Evolutionary conservation across 2,329 filamentous ascomycete species (phyloP).

Genomic region (Sporothrix humicola): DNA sequence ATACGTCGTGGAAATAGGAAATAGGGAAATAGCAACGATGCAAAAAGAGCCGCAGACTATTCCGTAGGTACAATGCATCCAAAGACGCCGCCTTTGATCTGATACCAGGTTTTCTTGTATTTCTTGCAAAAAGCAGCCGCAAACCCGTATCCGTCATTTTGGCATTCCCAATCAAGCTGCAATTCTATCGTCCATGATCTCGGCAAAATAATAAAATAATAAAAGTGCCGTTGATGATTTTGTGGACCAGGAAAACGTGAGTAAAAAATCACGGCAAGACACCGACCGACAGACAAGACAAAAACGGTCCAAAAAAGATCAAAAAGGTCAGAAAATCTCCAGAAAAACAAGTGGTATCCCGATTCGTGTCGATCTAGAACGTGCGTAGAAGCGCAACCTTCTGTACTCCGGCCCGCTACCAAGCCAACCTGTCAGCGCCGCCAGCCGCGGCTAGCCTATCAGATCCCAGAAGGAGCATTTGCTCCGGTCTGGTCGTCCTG

Average conservation of each 20-base stretch:
- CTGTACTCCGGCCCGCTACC: conserved; percentile 29
- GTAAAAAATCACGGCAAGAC: background rate
- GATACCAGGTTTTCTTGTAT: too few relatives aligned
- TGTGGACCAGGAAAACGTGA: background rate
- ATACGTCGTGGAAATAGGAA: too few relatives aligned
- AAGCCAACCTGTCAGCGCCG: conserved; percentile 32
- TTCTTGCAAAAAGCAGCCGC: too few relatives aligned
- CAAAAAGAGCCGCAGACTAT: too few relatives aligned
- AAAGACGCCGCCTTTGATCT: too few relatives aligned
- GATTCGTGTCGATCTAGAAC: conserved; percentile 26
- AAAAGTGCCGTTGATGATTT: too few relatives aligned
- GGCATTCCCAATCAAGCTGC: background rate
- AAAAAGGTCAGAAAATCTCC: background rate
- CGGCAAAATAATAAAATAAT: background rate
- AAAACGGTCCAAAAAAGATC: background rate
- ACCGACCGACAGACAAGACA: background rate
- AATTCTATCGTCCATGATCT: background rate
- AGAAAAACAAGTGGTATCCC: background rate
- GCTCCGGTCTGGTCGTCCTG: conserved; percentile 33
- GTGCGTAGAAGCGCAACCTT: background rate
- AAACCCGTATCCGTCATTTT: too few relatives aligned
- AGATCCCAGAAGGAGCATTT: conserved; percentile 35
- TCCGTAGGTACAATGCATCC: too few relatives aligned
- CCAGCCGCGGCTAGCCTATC: conserved; percentile 34
- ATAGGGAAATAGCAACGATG: too few relatives aligned